A percentile compares a stretch with the other conserved stretches of the same genome.
Conservation (phyloP, 768 basidiomycete genomes). For the Podaxis rugospora region DNA sequence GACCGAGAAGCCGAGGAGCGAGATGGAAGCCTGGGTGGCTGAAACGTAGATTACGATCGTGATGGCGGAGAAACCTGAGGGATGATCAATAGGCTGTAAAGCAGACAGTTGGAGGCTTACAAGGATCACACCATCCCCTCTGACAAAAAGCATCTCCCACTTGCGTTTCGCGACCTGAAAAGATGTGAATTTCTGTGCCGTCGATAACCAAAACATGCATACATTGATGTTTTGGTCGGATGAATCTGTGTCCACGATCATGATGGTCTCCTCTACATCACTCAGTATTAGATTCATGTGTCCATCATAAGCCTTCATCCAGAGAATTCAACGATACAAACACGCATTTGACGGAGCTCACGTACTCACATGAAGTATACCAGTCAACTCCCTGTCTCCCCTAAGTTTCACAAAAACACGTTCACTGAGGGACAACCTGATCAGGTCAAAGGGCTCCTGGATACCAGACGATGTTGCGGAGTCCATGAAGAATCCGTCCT, state of each 20-base stretch:
- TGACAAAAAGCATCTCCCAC: slow-evolving; percentile 96
- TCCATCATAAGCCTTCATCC: slow-evolving; percentile 91
- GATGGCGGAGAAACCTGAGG: slow-evolving; percentile 76
- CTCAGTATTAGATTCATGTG: slow-evolving; percentile 99
- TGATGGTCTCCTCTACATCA: slow-evolving; percentile 96
- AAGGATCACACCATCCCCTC: slow-evolving; percentile 95
- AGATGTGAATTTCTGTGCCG: neutral
- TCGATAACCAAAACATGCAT: slow-evolving; percentile 52
- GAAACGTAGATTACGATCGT: slow-evolving; percentile 42
- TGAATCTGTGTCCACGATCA: slow-evolving; percentile 87
- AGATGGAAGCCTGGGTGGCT: neutral
- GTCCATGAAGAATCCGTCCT: slow-evolving; percentile 48
- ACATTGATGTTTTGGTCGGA: slow-evolving; percentile 47
- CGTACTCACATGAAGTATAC: slow-evolving; percentile 80
- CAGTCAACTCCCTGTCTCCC: slow-evolving; percentile 89
- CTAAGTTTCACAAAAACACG: slow-evolving; percentile 97
- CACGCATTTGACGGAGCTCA: slow-evolving; percentile 5
- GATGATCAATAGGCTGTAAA: slow-evolving; percentile 13
- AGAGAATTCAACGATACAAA: slow-evolving; percentile 11
- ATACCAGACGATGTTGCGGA: slow-evolving; percentile 60
- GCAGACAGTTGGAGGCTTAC: slow-evolving; percentile 38
- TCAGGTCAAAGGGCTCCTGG: slow-evolving; percentile 96
- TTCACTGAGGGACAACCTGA: slow-evolving; percentile 93
- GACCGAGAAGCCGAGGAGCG: neutral
- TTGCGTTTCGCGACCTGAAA: slow-evolving; percentile 84